phyloP scores from a whole-genome alignment of 2,329 filamentous ascomycete species.

The Colletotrichum cereale region DNA sequence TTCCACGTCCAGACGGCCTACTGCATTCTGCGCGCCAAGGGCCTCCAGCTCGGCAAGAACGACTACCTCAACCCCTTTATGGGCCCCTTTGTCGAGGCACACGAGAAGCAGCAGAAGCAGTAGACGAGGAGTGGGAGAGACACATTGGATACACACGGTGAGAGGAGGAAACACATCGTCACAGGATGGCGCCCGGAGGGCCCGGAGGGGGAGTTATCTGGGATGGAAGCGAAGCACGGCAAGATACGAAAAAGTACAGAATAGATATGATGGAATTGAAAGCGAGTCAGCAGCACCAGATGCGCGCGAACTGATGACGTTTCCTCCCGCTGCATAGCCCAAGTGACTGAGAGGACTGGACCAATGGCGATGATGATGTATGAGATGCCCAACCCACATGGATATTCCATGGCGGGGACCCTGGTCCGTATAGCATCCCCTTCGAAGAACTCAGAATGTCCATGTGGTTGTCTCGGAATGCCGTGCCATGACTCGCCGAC shows the following conservation, averaged over 20 bases:
- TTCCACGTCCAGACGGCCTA: constrained; percentile 71
- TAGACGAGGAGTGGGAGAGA: background rate
- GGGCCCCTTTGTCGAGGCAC: constrained; percentile 29
- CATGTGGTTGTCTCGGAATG: background rate
- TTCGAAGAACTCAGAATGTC: background rate
- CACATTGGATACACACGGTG: background rate
- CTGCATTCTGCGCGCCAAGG: constrained; percentile 66
- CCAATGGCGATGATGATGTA: background rate
- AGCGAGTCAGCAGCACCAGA: background rate
- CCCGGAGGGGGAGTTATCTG: no score
- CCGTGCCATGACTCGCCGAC: background rate
- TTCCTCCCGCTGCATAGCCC: background rate
- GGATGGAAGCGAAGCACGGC: background rate
- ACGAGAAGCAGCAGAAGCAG: constrained; percentile 34
- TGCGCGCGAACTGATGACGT: background rate
- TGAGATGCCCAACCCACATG: background rate
- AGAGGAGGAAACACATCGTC: constrained; percentile 19
- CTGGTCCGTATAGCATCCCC: background rate
- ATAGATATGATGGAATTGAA: constrained; percentile 10
- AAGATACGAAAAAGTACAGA: background rate
- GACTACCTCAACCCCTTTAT: constrained; percentile 59
- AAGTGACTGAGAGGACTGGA: no score
- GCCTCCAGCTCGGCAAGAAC: constrained; percentile 68
- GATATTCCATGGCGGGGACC: background rate
- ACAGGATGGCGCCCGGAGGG: constrained; percentile 21